A percentile compares a stretch with the other conserved stretches of the same genome.
phyloP scores from a whole-genome alignment of 2,329 filamentous ascomycete genomes.

The Phyllosticta ampelicida region DNA sequence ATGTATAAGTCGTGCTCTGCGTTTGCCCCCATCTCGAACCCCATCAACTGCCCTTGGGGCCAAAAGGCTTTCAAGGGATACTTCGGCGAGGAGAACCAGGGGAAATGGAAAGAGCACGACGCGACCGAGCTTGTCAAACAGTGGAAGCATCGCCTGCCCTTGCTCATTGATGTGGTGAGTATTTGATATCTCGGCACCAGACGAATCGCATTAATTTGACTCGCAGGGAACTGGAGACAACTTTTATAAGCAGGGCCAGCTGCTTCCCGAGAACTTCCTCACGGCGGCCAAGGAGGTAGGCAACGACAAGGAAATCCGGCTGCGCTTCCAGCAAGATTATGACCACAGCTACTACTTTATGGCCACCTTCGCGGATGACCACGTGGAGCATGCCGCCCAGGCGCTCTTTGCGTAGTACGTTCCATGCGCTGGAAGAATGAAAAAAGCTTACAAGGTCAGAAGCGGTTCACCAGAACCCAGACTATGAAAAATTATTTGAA shows the following conservation, averaged over 20 bases:
- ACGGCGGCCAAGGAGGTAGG: constrained; percentile 67
- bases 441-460: constrained; percentile 7
- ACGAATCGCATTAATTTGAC: neutral
- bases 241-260: constrained; percentile 89
- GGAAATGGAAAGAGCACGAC: constrained; percentile 80
- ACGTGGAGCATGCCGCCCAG: constrained; percentile 86
- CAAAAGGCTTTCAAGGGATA: constrained; percentile 92
- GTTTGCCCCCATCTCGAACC: constrained; percentile 85
- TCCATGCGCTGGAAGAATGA: neutral
- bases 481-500: constrained; percentile 1
- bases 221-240: constrained; percentile 79
- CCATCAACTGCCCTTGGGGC: constrained; percentile 78
- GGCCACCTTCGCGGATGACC: constrained; percentile 78
- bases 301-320: constrained; percentile 55
- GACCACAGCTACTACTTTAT: constrained; percentile 99
- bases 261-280: constrained; percentile 87
- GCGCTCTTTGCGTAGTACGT: constrained; percentile 52
- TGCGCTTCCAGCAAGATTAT: constrained; percentile 83
- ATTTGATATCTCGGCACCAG: neutral
- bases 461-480: constrained; percentile 2
- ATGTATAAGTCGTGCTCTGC: constrained; percentile 82
- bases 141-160: constrained; percentile 62
- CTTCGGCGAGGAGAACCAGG: constrained; percentile 61
- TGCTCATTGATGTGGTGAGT: constrained; percentile 77
- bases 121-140: constrained; percentile 77